These are phyloP conservation scores for Solanum corneliomulleri DNA, from an alignment of 257 asterid species.

Conservation along the genomic window DNA sequence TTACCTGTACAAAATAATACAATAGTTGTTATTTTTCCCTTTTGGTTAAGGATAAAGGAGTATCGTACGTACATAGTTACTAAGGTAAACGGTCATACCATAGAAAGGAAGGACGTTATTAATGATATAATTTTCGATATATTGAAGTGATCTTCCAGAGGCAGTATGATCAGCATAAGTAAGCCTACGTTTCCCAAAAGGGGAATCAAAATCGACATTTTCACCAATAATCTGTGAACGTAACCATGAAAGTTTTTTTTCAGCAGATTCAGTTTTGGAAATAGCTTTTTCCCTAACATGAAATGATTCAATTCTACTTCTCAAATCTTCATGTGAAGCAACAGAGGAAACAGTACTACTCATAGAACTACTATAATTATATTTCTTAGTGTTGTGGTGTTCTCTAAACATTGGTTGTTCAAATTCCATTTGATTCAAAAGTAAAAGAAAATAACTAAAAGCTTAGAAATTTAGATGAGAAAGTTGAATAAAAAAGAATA, in stretches of 20 bases:
- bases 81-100: constrained; percentile 8
- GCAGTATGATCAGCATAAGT: constrained; percentile 58
- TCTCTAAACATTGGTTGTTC: neutral
- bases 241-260: neutral
- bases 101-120: constrained; percentile 35
- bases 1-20: neutral
- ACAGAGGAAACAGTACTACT: neutral
- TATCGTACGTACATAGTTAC: neutral
- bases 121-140: constrained; percentile 25
- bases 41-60: neutral
- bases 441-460: neutral
- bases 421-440: neutral
- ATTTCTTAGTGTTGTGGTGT: neutral
- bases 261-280: neutral
- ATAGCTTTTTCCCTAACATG: neutral
- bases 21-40: neutral
- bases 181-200: constrained; percentile 38
- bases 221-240: constrained; percentile 22
- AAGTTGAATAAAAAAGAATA: no score
- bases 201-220: constrained; percentile 21
- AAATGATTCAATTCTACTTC: neutral
- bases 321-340: neutral
- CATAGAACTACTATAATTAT: neutral
- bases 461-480: neutral
- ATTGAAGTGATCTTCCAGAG: constrained; percentile 39